Conservation (phyloP, 2,329 filamentous ascomycete species). For the Exophiala mesophila region DNA sequence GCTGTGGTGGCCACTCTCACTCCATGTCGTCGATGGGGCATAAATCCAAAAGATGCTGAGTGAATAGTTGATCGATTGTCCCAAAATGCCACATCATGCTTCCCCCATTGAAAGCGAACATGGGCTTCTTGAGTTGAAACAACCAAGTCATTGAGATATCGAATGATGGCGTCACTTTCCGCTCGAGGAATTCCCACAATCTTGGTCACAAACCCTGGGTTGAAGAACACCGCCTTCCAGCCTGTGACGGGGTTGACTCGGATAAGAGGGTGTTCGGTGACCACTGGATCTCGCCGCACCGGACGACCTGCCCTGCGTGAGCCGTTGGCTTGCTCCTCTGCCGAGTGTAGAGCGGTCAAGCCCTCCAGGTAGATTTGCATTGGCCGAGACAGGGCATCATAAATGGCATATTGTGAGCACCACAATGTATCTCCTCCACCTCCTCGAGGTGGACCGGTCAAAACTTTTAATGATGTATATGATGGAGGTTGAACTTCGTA, state of each 20-base stretch:
- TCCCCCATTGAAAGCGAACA: constrained; percentile 49
- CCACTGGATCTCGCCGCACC: constrained; percentile 42
- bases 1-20: constrained; percentile 46
- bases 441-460: constrained; percentile 51
- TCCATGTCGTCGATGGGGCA: constrained; percentile 53
- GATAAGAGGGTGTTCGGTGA: constrained; percentile 51
- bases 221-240: constrained; percentile 54
- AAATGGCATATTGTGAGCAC: constrained; percentile 63
- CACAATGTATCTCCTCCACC: constrained; percentile 58
- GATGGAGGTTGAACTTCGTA: constrained; percentile 61
- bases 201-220: constrained; percentile 37
- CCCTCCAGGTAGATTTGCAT: constrained; percentile 56
- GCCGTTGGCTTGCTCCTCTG: constrained; percentile 46
- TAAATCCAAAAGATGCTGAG: constrained; percentile 40
- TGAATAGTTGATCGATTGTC: constrained; percentile 58
- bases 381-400: constrained; percentile 51
- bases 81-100: constrained; percentile 64
- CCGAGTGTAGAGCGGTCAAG: constrained; percentile 53
- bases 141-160: constrained; percentile 41
- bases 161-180: constrained; percentile 41
- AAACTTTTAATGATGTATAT: constrained; percentile 57
- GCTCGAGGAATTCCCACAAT: constrained; percentile 43
- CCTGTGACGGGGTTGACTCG: constrained; percentile 60
- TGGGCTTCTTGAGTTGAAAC: constrained; percentile 48
- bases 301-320: constrained; percentile 31